phyloP scores from a whole-genome alignment of 345 rosid species.

The Pistacia vera region DNA sequence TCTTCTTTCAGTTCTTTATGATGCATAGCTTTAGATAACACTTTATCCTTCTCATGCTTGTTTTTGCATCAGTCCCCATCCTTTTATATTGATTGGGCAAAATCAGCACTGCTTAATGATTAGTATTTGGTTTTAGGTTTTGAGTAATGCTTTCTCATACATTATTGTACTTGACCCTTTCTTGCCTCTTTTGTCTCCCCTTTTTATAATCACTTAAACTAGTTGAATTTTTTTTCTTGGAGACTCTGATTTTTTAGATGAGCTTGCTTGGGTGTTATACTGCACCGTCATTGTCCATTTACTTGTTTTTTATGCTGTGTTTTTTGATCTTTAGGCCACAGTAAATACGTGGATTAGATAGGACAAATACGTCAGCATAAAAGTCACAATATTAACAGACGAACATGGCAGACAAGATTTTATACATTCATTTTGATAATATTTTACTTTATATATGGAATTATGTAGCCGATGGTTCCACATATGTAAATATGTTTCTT shows the following conservation, averaged over 20 bases:
- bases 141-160: not conserved
- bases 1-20: not conserved
- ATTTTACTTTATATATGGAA: not conserved
- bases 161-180: not conserved
- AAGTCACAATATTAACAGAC: not conserved
- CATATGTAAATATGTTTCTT: not conserved
- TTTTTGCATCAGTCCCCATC: not conserved
- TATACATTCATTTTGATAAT: constrained; percentile 3
- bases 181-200: not conserved
- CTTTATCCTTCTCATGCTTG: not conserved
- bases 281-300: not conserved
- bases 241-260: not conserved
- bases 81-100: not conserved
- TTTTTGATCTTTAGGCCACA: not conserved
- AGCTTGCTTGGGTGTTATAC: not conserved
- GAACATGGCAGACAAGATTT: not conserved
- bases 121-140: not conserved
- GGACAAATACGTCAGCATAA: not conserved
- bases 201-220: not conserved
- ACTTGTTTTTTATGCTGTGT: not conserved
- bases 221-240: not conserved
- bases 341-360: not conserved
- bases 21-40: not conserved
- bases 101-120: not conserved
- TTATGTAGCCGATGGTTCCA: not conserved